Conservation (phyloP, 2,329 filamentous ascomycete genomes). For the Fusarium pseudocircinatum region DNA sequence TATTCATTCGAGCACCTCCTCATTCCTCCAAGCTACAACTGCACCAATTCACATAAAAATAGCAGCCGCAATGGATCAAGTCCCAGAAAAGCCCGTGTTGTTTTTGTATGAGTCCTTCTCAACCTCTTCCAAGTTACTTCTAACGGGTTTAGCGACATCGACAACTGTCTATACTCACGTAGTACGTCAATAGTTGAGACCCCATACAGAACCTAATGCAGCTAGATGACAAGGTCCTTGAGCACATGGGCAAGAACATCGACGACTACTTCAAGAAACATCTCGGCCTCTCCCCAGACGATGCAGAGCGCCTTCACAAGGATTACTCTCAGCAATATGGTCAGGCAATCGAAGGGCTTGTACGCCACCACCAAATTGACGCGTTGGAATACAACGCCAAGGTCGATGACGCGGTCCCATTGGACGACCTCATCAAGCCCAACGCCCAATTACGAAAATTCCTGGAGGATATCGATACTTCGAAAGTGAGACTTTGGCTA, state of each 20-base stretch:
- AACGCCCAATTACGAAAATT: slow-evolving; percentile 77
- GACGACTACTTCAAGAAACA: slow-evolving; percentile 71
- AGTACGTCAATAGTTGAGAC: slow-evolving; percentile 60
- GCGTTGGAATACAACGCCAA: slow-evolving; percentile 93
- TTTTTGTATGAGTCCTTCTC: slow-evolving; percentile 50
- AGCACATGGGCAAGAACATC: slow-evolving; percentile 87
- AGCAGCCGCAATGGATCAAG: neutral
- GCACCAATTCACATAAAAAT: too few species aligned
- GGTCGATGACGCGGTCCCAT: slow-evolving; percentile 94
- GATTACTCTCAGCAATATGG: slow-evolving; percentile 97
- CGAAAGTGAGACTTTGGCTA: slow-evolving; percentile 88
- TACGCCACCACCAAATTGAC: slow-evolving; percentile 93
- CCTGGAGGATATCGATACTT: slow-evolving; percentile 82
- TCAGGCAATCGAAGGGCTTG: slow-evolving; percentile 93
- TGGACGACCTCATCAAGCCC: slow-evolving; percentile 85
- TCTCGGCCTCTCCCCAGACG: slow-evolving; percentile 75
- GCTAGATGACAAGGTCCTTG: slow-evolving; percentile 80
- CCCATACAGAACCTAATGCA: neutral
- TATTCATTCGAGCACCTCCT: too few species aligned
- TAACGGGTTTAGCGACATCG: slow-evolving; percentile 80
- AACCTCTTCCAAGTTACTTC: accelerated
- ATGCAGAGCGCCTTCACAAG: slow-evolving; percentile 85
- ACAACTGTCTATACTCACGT: slow-evolving; percentile 95
- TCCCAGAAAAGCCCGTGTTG: slow-evolving; percentile 49
- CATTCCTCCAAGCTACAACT: too few species aligned